Base-by-base conservation (phyloP, 2,329 filamentous ascomycete genomes). In the Pseudogymnoascus sp. region DNA sequence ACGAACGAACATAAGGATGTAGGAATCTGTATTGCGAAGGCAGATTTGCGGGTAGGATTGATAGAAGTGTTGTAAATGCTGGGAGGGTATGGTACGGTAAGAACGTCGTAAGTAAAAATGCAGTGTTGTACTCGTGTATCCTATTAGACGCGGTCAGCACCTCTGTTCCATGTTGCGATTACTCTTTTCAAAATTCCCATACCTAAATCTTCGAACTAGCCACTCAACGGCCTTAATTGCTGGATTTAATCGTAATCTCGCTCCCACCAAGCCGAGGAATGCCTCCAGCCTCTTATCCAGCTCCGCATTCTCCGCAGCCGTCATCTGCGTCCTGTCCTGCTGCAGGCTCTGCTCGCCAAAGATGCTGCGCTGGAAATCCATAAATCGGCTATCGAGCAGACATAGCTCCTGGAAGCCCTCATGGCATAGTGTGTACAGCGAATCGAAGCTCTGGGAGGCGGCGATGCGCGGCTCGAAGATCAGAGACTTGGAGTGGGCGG, bases 321-420 rank as follows among this genome's bases (percentile, higher is more conserved):
- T 92, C 83, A 97, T 88, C 76, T 94, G 88, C 22, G 85, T 88
- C 61, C 94, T 85, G 73, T 99, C 94, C 72, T 96, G 88, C 65
- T 84, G 82, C 74, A 92, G 92, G 77, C 93, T 97, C 78, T 96
- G 90, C 70, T 94, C 90, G 78, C 90, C 95, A 81, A 97, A 99
- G 62, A 99, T 81, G 61, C 86, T 92, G 63, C 82, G 80, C 65
- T 84, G 82, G 72, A 93, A 99, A 36, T 82, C 80, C 12, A 81
- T 72, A 71, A 97, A 97, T 63, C 92, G 85, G 23, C 80, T 75
- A 73, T 99, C 95, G 61, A 99, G 81, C 67, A 87, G 85, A 75
- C 94, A 97, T 63, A 99, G 80, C 71, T 99, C 94, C 66, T 92
- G 86, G 71, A 93, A 99, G 1, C 92, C 94, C 71, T 96, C 90